A percentile compares a stretch with the other conserved stretches of the same genome.
Conservation (phyloP, 768 basidiomycete species). For the Polyporus arcularius region DNA sequence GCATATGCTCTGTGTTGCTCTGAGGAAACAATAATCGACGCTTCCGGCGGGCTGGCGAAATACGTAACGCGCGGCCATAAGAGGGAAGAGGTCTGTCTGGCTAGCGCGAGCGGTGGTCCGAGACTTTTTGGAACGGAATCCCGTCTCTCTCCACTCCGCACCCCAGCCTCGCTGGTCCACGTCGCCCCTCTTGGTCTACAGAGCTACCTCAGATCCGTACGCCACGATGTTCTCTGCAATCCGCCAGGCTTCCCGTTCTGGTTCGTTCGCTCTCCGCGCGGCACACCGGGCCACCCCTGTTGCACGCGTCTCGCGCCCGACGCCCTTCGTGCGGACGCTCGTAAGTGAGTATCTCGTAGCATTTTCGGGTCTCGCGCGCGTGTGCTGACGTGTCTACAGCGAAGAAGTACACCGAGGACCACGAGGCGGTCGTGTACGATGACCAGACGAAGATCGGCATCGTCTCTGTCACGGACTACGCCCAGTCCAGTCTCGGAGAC, state of each 20-base stretch:
- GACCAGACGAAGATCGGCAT: slow-evolving; percentile 74
- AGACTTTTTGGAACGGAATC: slow-evolving; percentile 12
- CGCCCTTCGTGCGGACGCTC: slow-evolving; percentile 47
- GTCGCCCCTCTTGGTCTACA: not conserved
- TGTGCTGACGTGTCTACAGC: slow-evolving; percentile 42
- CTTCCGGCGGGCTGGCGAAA: not conserved
- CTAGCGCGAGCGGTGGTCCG: slow-evolving; percentile 1
- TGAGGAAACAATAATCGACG: not conserved
- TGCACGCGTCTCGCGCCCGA: slow-evolving; percentile 26
- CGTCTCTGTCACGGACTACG: slow-evolving; percentile 88
- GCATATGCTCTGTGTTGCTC: slow-evolving; percentile 15
- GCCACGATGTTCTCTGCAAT: slow-evolving; percentile 32
- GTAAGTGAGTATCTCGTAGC: slow-evolving; percentile 53
- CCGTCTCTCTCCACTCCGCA: slow-evolving; percentile 9
- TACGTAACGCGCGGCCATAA: slow-evolving; percentile 19
- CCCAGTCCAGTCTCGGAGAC: slow-evolving; percentile 89
- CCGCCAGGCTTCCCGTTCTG: slow-evolving; percentile 32
- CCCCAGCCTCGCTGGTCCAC: not conserved
- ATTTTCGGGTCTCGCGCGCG: not conserved
- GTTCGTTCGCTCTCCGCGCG: slow-evolving; percentile 29
- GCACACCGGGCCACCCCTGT: slow-evolving; percentile 26
- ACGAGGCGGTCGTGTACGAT: slow-evolving; percentile 86
- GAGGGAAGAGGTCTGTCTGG: slow-evolving; percentile 4
- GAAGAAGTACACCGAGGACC: slow-evolving; percentile 81
- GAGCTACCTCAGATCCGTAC: not conserved